phyloP scores from a whole-genome alignment of 345 rosid genomes.

The Eucalyptus marginata region DNA sequence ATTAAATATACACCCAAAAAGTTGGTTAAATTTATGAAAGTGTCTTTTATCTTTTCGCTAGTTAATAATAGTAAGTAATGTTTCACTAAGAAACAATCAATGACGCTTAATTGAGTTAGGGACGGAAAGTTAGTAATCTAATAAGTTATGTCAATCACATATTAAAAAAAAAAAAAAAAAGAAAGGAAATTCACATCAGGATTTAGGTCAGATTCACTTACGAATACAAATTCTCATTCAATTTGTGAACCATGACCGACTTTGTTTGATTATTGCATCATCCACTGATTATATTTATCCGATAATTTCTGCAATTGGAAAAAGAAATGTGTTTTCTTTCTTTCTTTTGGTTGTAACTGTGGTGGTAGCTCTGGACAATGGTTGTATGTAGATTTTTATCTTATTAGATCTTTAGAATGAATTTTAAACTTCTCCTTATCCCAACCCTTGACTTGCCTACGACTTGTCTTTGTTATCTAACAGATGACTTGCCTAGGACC shows the following conservation, averaged over 20 bases:
- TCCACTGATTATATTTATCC: neutral
- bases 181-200: too few species aligned
- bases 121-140: neutral
- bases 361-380: neutral
- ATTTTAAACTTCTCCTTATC: neutral
- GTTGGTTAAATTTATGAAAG: neutral
- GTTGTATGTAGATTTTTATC: neutral
- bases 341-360: neutral
- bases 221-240: neutral
- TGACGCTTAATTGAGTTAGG: neutral
- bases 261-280: neutral
- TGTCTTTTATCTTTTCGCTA: neutral
- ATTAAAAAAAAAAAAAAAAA: too few species aligned
- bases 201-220: neutral
- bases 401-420: neutral
- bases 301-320: neutral
- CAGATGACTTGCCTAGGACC: neutral
- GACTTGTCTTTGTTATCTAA: neutral
- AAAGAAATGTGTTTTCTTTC: neutral
- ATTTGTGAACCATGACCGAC: neutral
- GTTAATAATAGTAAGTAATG: neutral
- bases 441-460: neutral
- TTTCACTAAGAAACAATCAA: neutral
- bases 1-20: too few species aligned
- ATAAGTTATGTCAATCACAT: neutral